Evolutionary conservation across 2,329 filamentous ascomycete genomes (phyloP).

Genomic region (Ascocoryne sarcoides): DNA sequence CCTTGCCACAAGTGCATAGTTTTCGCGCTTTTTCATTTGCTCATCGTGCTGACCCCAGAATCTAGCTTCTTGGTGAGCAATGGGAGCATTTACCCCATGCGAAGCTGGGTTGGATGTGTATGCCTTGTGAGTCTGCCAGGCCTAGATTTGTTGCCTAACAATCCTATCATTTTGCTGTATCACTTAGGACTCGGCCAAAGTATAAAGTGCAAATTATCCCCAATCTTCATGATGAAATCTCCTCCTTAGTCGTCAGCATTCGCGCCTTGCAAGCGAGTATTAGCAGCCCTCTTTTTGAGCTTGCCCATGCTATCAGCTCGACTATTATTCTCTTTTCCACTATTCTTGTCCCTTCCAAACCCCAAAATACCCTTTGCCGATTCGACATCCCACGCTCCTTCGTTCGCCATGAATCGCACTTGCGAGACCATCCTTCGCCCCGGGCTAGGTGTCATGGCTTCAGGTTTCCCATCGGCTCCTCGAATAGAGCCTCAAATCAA

Average conservation of each 20-base stretch:
- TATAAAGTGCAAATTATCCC: not conserved
- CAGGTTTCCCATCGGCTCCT: slow-evolving; percentile 4
- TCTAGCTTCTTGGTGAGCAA: not conserved
- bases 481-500: slow-evolving; percentile 14
- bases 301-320: not conserved
- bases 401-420: slow-evolving; percentile 10
- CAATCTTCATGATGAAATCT: too few species aligned
- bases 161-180: not conserved
- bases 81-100: slow-evolving; percentile 2
- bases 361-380: not conserved
- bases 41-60: not conserved
- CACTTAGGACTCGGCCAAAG: not conserved
- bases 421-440: slow-evolving; percentile 2
- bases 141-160: not conserved
- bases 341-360: not conserved
- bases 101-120: slow-evolving; percentile 3
- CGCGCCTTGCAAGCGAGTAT: too few species aligned
- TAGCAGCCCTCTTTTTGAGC: not conserved
- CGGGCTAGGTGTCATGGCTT: not conserved
- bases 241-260: too few species aligned
- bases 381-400: not conserved
- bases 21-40: not conserved
- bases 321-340: not conserved
- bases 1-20: slow-evolving; percentile 2
- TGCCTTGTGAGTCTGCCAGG: slow-evolving; percentile 10